Evolutionary conservation across 140 eudicot species (phyloP).

Genomic region (Cichorium intybus): DNA sequence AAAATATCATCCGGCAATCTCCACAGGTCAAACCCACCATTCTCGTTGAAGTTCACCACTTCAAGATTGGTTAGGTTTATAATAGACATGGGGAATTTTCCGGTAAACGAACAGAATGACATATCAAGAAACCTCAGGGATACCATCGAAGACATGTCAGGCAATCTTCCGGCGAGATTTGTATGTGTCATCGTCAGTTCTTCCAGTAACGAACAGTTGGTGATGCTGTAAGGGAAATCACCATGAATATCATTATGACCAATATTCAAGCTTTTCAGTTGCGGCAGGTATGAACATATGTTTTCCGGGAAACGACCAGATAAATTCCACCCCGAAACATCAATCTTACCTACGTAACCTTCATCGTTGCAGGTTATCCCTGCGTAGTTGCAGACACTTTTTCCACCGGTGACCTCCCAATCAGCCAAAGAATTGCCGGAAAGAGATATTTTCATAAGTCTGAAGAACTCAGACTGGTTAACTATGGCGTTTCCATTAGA

Average conservation of each 20-base stretch:
- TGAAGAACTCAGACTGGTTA: slow-evolving; percentile 52
- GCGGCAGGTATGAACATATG: slow-evolving; percentile 65
- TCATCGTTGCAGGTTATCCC: slow-evolving; percentile 55
- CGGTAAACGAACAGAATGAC: slow-evolving; percentile 57
- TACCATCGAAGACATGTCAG: slow-evolving; percentile 61
- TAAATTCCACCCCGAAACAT: slow-evolving; percentile 47
- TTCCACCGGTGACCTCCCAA: slow-evolving; percentile 38
- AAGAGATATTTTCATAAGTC: slow-evolving; percentile 52
- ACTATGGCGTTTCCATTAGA: slow-evolving; percentile 26
- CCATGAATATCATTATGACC: slow-evolving; percentile 57
- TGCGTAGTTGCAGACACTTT: slow-evolving; percentile 40
- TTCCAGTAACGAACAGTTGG: slow-evolving; percentile 64
- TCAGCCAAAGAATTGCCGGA: slow-evolving; percentile 38
- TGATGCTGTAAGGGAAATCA: slow-evolving; percentile 51
- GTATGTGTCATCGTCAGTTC: slow-evolving; percentile 53
- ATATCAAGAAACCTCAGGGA: slow-evolving; percentile 63
- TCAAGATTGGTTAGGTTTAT: slow-evolving; percentile 72
- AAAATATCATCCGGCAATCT: slow-evolving; percentile 56
- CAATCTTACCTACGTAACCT: slow-evolving; percentile 41
- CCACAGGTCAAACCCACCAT: slow-evolving; percentile 56
- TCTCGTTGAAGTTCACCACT: slow-evolving; percentile 65
- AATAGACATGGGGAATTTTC: slow-evolving; percentile 72
- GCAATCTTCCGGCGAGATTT: slow-evolving; percentile 50
- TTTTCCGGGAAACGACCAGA: slow-evolving; percentile 60
- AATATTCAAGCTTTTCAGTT: slow-evolving; percentile 46